Conservation (phyloP, 352 stramenopile species). For the Phytophthora rubi region DNA sequence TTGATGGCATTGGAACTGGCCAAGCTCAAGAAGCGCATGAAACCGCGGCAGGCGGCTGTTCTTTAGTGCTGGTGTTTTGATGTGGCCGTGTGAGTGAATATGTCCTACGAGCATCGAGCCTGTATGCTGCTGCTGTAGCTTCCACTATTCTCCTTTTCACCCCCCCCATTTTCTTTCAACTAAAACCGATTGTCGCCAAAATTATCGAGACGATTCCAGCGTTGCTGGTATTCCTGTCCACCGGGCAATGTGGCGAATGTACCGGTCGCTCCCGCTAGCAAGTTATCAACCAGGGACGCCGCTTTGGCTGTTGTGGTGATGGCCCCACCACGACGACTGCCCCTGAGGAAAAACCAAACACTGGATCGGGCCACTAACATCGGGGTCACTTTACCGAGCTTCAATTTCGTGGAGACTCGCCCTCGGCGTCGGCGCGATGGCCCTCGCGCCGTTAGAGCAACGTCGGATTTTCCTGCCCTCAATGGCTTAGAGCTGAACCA, state of each 20-base stretch:
- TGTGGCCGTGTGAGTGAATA: conserved; percentile 1
- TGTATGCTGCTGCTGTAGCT: conserved; percentile 9
- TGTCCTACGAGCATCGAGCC: conserved; percentile 1
- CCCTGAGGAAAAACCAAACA: conserved; percentile 15
- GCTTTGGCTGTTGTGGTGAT: conserved; percentile 3
- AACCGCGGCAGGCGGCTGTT: conserved; percentile 62
- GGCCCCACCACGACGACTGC: conserved; percentile 20
- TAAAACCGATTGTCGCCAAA: not conserved
- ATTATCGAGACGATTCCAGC: not conserved
- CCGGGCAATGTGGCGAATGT: not conserved
- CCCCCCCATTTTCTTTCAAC: not conserved
- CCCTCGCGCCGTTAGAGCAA: not conserved
- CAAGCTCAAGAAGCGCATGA: conserved; percentile 77
- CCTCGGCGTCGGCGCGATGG: conserved; percentile 21
- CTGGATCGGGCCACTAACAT: conserved; percentile 39
- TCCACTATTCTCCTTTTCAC: conserved; percentile 12
- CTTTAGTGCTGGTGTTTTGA: conserved; percentile 33
- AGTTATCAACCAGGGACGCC: not conserved
- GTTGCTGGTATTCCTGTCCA: not conserved
- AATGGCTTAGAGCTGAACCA: conserved; percentile 2
- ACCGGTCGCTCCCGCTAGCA: not conserved
- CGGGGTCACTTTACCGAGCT: conserved; percentile 49
- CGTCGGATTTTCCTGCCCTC: conserved; percentile 19
- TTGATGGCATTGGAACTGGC: conserved; percentile 69
- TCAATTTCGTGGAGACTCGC: conserved; percentile 70